These are phyloP conservation scores for Nakazawaea ambrosiae DNA, from an alignment of 805 yeast genomes.

Conservation along the genomic window DNA sequence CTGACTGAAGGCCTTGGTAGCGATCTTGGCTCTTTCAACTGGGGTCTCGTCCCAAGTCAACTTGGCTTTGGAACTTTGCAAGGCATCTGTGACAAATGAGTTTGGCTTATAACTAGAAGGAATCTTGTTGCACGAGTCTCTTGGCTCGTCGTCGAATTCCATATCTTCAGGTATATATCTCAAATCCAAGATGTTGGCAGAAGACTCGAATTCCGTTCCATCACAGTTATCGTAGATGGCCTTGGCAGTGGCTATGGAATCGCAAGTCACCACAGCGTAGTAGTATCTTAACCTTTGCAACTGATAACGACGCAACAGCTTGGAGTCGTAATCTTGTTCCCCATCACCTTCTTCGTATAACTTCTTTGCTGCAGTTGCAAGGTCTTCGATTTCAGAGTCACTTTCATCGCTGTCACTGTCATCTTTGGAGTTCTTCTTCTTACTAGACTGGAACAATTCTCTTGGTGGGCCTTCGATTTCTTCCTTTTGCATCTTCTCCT, in stretches of 20 bases:
- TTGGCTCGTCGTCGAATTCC: conserved; percentile 74
- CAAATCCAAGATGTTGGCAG: conserved; percentile 89
- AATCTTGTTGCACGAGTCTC: conserved; percentile 63
- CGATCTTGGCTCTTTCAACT: conserved; percentile 68
- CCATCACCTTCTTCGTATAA: conserved; percentile 78
- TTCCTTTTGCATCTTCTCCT: conserved; percentile 83
- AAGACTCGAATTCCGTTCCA: conserved; percentile 92
- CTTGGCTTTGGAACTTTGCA: conserved; percentile 93
- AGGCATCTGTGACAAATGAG: conserved; percentile 84
- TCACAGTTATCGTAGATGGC: conserved; percentile 81
- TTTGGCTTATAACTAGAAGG: conserved; percentile 79
- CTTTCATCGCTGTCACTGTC: conserved; percentile 36
- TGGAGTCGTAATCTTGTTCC: conserved; percentile 76
- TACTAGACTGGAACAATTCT: conserved; percentile 57
- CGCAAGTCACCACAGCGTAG: conserved; percentile 87
- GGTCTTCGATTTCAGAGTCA: conserved; percentile 37
- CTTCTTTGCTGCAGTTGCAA: conserved; percentile 59
- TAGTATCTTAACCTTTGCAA: conserved; percentile 87
- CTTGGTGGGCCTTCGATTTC: conserved; percentile 89
- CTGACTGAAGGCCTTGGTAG: conserved; percentile 78
- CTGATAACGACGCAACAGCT: conserved; percentile 82
- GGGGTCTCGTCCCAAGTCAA: conserved; percentile 99
- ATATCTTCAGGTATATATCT: conserved; percentile 91
- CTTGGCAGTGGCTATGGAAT: conserved; percentile 62
- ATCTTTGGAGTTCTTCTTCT: conserved; percentile 27